Evolutionary conservation across 2,329 filamentous ascomycete species (phyloP), one percentile per base, ranked within the genome.

Genomic region (Sporothrix pallida): DNA sequence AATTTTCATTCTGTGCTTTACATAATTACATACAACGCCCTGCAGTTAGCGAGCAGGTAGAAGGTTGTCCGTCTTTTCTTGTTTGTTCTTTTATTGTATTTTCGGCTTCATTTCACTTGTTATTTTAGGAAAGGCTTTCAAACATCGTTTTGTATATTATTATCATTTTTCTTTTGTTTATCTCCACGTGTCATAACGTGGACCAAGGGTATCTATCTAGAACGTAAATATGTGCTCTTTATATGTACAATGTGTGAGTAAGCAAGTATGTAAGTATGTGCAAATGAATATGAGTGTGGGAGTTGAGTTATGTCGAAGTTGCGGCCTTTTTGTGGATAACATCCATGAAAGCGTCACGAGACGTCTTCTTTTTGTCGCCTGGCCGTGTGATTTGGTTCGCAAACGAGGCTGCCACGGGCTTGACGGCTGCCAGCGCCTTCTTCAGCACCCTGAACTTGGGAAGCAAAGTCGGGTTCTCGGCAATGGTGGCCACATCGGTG

Each of bases 391-490:
- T 44, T 54, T 76, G 70, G 52, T 42, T 72, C 6, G 62, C 68
- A 72, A 75, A 72, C 42, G 72, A 48, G 2, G 54, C 23, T 10
- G 73, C 74, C 17, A 72, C 37, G n/a, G 74, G 65, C 74, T 73
- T 26, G 70, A 78, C 58, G 2, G 73, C 74, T n/a, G 77, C 75
- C 17, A 83, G 76, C 3, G 78, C 70, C 7, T 73, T 74, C 56
- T 76, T 68, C 31, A 84, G 74, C 62, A 78, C 73, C 1, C 78
- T 72, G 8, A 81, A 23, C 0, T 78, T 71, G 6, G 81, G 81
- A 5, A 83, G 78, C 10, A 84, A 73, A 7, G 56, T 37, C 2
- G 48, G 8, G 62, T 44, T n/a, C 12, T 65, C 23, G 8, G 13
- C 7, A 6, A 23, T 17, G 26, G 37, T 20, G 31, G 17, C 31